Conservation (phyloP, 768 basidiomycete genomes). For the Myochromella boudieri region DNA sequence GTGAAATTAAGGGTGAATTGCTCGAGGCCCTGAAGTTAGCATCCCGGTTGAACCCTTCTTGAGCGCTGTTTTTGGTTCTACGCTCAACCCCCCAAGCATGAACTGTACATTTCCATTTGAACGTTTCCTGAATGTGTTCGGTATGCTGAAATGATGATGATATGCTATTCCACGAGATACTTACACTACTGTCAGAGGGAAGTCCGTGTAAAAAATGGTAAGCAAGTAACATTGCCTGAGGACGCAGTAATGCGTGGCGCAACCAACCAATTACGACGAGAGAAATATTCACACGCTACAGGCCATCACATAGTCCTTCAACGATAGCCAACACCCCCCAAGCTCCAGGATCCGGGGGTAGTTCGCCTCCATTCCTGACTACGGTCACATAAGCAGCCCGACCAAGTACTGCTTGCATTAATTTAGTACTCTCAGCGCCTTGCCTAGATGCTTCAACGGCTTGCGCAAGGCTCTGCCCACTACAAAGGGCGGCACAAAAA, state of each 20-base stretch:
- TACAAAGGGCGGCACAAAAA: slow-evolving; percentile 37
- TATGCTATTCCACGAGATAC: neutral
- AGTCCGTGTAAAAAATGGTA: neutral
- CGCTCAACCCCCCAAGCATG: no score
- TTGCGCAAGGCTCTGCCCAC: slow-evolving; percentile 19
- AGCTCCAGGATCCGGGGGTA: slow-evolving; percentile 56
- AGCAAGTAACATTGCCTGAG: no score
- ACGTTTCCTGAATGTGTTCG: neutral
- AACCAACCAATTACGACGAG: neutral
- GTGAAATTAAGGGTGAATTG: slow-evolving; percentile 2
- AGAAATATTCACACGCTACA: neutral
- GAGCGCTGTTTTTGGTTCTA: no score
- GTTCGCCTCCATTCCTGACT: slow-evolving; percentile 22
- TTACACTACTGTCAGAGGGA: neutral
- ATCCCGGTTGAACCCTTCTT: no score
- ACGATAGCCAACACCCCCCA: slow-evolving; percentile 47
- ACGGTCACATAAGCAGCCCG: slow-evolving; percentile 48
- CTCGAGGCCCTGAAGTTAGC: neutral
- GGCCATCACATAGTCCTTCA: slow-evolving; percentile 34
- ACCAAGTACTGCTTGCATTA: slow-evolving; percentile 47
- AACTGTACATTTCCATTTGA: neutral
- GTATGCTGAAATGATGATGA: neutral
- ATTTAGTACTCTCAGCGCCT: slow-evolving; percentile 48
- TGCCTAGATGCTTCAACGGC: slow-evolving; percentile 36
- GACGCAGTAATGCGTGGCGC: no score